phyloP scores from a whole-genome alignment of 768 basidiomycete genomes.

The Lactarius trivialis region DNA sequence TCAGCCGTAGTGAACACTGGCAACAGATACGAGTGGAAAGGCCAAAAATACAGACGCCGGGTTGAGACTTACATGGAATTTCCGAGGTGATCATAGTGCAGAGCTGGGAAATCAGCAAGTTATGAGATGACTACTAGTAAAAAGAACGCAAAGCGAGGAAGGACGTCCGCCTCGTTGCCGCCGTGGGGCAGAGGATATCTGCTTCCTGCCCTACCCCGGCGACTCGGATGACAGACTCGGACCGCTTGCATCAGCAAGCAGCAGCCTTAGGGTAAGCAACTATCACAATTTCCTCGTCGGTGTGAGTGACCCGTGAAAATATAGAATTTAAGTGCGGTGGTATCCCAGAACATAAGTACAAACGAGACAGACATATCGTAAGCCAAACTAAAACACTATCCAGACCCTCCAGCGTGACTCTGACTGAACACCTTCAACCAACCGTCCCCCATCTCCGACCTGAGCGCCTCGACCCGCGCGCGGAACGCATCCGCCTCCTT shows the following conservation, averaged over 20 bases:
- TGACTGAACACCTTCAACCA: constrained; percentile 84
- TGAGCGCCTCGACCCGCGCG: constrained; percentile 70
- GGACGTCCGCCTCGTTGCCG: too few species aligned
- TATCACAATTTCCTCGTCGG: background rate
- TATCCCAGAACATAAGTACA: constrained; percentile 1
- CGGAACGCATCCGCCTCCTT: constrained; percentile 66
- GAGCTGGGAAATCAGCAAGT: too few species aligned
- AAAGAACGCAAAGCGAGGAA: too few species aligned
- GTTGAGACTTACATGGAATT: background rate
- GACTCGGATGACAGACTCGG: too few species aligned
- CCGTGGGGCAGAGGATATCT: too few species aligned
- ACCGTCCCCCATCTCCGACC: constrained; percentile 83
- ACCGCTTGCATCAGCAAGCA: too few species aligned
- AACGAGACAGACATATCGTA: background rate
- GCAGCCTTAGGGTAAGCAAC: too few species aligned
- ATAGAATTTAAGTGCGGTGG: background rate
- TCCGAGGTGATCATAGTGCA: background rate
- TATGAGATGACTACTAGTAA: background rate
- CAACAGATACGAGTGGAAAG: background rate
- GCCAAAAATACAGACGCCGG: background rate
- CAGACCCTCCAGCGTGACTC: constrained; percentile 33
- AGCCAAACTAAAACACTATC: background rate
- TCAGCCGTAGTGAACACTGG: too few species aligned
- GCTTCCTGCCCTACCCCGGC: too few species aligned
- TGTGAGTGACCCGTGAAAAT: background rate